Evolutionary conservation across 768 basidiomycete species (phyloP).

Genomic region (Mycena chlorophos): DNA sequence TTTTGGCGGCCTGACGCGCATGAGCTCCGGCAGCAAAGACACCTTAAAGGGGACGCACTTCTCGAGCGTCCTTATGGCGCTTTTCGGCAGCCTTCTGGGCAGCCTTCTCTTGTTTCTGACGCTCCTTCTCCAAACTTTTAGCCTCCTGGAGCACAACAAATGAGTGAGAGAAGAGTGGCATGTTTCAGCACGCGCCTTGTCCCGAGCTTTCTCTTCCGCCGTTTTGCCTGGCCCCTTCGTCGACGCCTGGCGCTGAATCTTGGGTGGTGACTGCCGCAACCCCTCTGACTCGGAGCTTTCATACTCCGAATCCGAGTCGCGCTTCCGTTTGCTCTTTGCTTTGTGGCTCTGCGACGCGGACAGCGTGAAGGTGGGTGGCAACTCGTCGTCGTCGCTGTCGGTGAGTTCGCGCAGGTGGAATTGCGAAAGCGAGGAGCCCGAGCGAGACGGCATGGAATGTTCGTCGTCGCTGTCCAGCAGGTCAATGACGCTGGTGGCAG

Average conservation of each 20-base stretch:
- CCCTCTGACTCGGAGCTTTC: neutral
- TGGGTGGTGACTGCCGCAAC: slow-evolving; percentile 12
- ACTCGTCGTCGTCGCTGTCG: slow-evolving; percentile 15
- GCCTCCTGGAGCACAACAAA: neutral
- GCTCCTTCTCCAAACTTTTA: slow-evolving; percentile 6
- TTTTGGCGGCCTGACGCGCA: slow-evolving; percentile 6
- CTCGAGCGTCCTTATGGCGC: neutral
- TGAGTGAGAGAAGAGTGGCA: neutral
- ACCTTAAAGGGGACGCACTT: neutral
- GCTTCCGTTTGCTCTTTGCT: slow-evolving; percentile 16
- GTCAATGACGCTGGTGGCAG: neutral
- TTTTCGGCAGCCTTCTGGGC: slow-evolving; percentile 10
- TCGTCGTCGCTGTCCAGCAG: neutral
- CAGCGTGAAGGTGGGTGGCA: neutral
- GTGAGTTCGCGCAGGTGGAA: neutral
- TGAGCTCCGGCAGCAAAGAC: neutral
- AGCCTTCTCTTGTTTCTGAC: slow-evolving; percentile 14
- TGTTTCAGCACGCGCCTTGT: neutral
- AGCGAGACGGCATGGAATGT: slow-evolving; percentile 2
- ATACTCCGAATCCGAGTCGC: slow-evolving; percentile 1
- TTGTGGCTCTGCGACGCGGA: neutral
- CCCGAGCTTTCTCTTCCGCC: slow-evolving; percentile 14
- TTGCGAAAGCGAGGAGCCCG: neutral
- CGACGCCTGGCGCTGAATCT: neutral
- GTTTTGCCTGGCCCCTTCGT: slow-evolving; percentile 14